Base-by-base conservation (phyloP, 106 monocot species). In the Apostasia shenzhenica region DNA sequence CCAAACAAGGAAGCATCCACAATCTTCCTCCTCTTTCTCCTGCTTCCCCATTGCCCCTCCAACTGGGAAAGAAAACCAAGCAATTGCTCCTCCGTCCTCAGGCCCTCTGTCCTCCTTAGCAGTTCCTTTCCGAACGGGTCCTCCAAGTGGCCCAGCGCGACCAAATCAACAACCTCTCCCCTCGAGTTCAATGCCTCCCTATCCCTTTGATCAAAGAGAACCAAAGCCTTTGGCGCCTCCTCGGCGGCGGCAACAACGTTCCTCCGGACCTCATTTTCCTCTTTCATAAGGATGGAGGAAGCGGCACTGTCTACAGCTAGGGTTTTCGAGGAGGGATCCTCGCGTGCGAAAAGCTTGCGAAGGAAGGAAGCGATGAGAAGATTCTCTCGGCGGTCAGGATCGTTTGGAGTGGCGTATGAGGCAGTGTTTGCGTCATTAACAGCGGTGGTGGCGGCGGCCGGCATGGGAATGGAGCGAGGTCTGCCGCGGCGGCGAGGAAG, bases 341-440 rank as follows among this genome's bases (percentile, higher is more conserved):
- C 54, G 40, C 38, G 54, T 9, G 72, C 71, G 52, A 93, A 86
- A 54, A 92, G 88, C 11, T 74, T 73, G 55, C 82, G 80, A 10
- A 92, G 74, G 55, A 76, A 63, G 38, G 66, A 65, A 14, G 85
- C 77, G 62, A 92, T 92, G 54, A 72, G 81, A 13, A 68, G 39
- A 76, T 92, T 91, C 70, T 91, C 91, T n/a, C 52, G 63, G 57
- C 61, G 47, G 41, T 75, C 73, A 44, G 66, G 42, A 46, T 79
- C 78, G n/a, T 61, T 51, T 47, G 63, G n/a, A 8, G 14, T 7
- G 44, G 48, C 77, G 45, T 55, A 78, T 54, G 49, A 54, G 45
- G 48, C 61, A 3, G 75, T 8, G 58, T 13, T 13, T 44, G 58
- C 5, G 70, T 57, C 8, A 4, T 70, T 6, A 57, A 8, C 8